A percentile compares a stretch with the other conserved stretches of the same genome.
Conservation (phyloP, 768 basidiomycete species). For the Butyriboletus loyo region DNA sequence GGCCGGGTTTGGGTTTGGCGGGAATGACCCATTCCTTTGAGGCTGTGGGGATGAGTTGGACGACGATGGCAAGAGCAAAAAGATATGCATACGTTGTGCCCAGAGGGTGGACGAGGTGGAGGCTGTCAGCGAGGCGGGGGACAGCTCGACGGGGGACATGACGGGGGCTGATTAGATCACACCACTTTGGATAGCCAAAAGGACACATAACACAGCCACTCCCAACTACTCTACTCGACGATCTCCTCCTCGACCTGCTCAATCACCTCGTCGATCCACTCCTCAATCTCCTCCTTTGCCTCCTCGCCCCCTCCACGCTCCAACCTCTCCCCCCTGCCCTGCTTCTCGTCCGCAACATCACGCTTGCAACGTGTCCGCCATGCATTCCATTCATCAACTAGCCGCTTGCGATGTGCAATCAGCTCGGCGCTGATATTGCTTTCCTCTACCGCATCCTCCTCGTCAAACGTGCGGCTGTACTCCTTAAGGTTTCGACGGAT, state of each 20-base stretch:
- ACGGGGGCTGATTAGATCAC: slow-evolving; percentile 22
- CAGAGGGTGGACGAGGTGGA: slow-evolving; percentile 59
- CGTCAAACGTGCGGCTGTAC: slow-evolving; percentile 89
- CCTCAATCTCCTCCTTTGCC: slow-evolving; percentile 86
- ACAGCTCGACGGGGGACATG: slow-evolving; percentile 30
- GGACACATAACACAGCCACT: slow-evolving; percentile 24
- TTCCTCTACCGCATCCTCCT: slow-evolving; percentile 95
- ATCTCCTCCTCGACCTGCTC: slow-evolving; percentile 88
- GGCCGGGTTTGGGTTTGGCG: slow-evolving; percentile 81
- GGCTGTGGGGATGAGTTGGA: slow-evolving; percentile 40
- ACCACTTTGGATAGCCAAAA: background rate
- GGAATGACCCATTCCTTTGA: slow-evolving; percentile 91
- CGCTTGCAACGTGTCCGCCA: slow-evolving; percentile 78
- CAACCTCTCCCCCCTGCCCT: slow-evolving; percentile 35
- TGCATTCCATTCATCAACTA: slow-evolving; percentile 99
- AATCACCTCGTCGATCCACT: slow-evolving; percentile 91
- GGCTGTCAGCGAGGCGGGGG: slow-evolving; percentile 27
- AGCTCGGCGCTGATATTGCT: slow-evolving; percentile 93
- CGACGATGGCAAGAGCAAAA: background rate
- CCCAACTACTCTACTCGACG: slow-evolving; percentile 37
- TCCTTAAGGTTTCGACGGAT: slow-evolving; percentile 89
- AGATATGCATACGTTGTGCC: slow-evolving; percentile 60
- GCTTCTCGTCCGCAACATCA: slow-evolving; percentile 57
- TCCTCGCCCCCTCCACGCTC: slow-evolving; percentile 43
- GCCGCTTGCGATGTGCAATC: slow-evolving; percentile 81